Conservation (phyloP, 2,329 filamentous ascomycete genomes). For the Falciphora oryzae region DNA sequence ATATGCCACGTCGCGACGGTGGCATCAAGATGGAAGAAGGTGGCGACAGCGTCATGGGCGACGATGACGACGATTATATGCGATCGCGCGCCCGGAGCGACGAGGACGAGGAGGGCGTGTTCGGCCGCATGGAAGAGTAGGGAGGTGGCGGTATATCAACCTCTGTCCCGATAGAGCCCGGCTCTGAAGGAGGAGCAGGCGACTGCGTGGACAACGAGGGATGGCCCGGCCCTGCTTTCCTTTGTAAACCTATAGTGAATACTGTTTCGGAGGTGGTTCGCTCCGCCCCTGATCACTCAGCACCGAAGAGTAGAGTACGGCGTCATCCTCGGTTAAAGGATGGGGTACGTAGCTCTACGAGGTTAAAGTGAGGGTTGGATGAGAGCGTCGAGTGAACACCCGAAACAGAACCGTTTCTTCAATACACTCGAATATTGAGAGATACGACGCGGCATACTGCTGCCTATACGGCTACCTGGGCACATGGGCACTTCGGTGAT, state of each 20-base stretch:
- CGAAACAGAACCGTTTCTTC: background rate
- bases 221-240: slow-evolving; percentile 27
- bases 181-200: background rate
- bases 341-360: slow-evolving; percentile 42
- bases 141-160: slow-evolving; percentile 7
- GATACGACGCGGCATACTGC: background rate
- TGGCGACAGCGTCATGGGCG: slow-evolving; percentile 56
- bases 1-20: slow-evolving; percentile 35
- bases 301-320: slow-evolving; percentile 60
- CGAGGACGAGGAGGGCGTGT: slow-evolving; percentile 92
- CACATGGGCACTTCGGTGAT: background rate
- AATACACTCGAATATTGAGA: background rate
- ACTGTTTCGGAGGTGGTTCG: slow-evolving; percentile 46
- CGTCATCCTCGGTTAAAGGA: slow-evolving; percentile 13
- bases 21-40: slow-evolving; percentile 66
- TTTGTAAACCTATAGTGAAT: slow-evolving; percentile 43
- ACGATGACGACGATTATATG: slow-evolving; percentile 61
- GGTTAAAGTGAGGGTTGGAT: slow-evolving; percentile 64
- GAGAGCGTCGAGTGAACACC: slow-evolving; percentile 58
- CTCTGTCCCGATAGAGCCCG: background rate
- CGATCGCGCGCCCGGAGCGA: slow-evolving; percentile 62
- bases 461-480: background rate
- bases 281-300: slow-evolving; percentile 59
- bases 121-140: slow-evolving; percentile 93
- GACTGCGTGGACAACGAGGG: slow-evolving; percentile 12